Percentiles rank a stretch among this genome's conserved stretches.
phyloP scores from a whole-genome alignment of 108 stramenopile genomes.

The Cyclotella choctawhatcheeana region DNA sequence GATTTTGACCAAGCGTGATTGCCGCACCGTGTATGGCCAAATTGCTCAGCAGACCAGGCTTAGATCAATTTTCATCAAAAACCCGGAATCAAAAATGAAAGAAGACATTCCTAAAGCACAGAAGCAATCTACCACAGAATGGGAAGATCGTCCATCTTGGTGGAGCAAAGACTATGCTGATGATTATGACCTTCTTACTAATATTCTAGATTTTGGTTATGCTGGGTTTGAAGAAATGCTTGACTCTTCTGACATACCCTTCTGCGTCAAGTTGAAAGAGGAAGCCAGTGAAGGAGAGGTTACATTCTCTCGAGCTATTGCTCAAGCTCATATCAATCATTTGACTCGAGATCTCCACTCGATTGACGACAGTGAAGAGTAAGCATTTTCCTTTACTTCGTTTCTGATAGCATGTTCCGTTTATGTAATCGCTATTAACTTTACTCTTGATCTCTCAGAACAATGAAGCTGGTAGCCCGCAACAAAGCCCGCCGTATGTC shows the following conservation, averaged over 20 bases:
- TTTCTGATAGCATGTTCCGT: neutral
- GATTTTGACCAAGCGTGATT: slow-evolving; percentile 63
- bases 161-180: slow-evolving; percentile 56
- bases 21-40: slow-evolving; percentile 68
- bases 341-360: slow-evolving; percentile 71
- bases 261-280: slow-evolving; percentile 28
- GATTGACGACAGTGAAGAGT: slow-evolving; percentile 61
- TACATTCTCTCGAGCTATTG: slow-evolving; percentile 55
- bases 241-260: slow-evolving; percentile 33
- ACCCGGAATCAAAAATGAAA: slow-evolving; percentile 42
- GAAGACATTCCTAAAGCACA: slow-evolving; percentile 51
- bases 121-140: slow-evolving; percentile 57
- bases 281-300: slow-evolving; percentile 22
- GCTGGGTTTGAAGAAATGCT: slow-evolving; percentile 55
- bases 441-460: slow-evolving; percentile 25
- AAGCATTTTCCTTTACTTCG: slow-evolving; percentile 21
- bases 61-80: slow-evolving; percentile 62
- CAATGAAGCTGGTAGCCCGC: slow-evolving; percentile 42
- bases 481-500: slow-evolving; percentile 24
- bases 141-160: slow-evolving; percentile 73
- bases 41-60: slow-evolving; percentile 71
- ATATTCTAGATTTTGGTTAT: slow-evolving; percentile 56
- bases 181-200: slow-evolving; percentile 52
- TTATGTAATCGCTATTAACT: neutral
- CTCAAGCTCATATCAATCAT: slow-evolving; percentile 67